Conservation (phyloP, 2,329 filamentous ascomycete species). For the Colletotrichum orchidophilum region DNA sequence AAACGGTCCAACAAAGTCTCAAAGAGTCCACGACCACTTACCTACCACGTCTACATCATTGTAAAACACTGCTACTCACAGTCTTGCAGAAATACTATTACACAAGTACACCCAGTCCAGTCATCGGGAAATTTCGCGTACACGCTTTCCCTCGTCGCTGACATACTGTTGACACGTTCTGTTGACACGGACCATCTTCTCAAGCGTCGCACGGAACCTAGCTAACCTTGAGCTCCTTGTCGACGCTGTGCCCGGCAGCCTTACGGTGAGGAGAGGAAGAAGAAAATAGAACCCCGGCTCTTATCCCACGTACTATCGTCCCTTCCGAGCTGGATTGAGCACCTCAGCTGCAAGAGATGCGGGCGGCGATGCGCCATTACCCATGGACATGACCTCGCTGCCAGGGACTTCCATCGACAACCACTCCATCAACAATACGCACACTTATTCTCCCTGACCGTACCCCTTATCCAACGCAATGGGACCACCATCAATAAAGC, state of each 20-base stretch:
- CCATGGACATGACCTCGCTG: background rate
- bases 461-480: slow-evolving; percentile 9
- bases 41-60: background rate
- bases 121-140: background rate
- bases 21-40: background rate
- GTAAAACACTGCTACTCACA: background rate
- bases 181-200: background rate
- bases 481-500: slow-evolving; percentile 4
- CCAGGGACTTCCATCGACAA: background rate
- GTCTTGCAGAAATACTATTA: background rate
- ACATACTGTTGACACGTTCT: background rate
- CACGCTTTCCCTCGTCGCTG: background rate
- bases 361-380: slow-evolving; percentile 2
- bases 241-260: slow-evolving; percentile 10
- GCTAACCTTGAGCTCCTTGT: background rate
- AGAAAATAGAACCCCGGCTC: background rate
- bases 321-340: background rate
- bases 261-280: background rate
- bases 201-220: background rate
- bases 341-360: background rate
- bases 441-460: background rate
- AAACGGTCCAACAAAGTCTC: background rate
- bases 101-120: background rate
- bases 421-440: background rate
- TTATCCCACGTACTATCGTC: background rate